Base-by-base conservation (phyloP, 495 filamentous ascomycete genomes). In the Achaetomiella virescens region DNA sequence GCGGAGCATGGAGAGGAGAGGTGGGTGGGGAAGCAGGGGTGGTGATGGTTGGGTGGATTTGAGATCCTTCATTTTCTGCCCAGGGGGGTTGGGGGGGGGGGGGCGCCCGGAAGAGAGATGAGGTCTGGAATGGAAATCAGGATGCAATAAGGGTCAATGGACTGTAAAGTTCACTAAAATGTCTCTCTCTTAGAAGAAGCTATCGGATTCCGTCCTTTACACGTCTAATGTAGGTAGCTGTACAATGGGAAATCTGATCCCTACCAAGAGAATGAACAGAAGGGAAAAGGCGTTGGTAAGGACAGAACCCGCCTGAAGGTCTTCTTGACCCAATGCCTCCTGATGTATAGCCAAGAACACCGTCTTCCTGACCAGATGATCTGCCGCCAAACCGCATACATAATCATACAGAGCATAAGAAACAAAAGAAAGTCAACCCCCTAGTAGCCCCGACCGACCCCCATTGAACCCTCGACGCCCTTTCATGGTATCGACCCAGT, bases 401-500 rank as follows among this genome's bases (percentile, higher is more conserved):
- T 48, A 40, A 48, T 47, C 52, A 37, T 54, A 54, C 52, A 54
- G 38, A 17, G 12, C 35, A 2, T 42, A 42, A 21, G 24, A 6
- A 49, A 49, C 10, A 36, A 6, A 22, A 27, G 31, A 50, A 50
- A 37, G n/a, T 25, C n/a, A 17, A 37, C 15, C 29, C n/a, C 10
- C 2, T 43, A 24, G 10, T 9, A 53, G 9, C 20, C 40, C 17
- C 7, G 2, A 24, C 35, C 27, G 9, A 45, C 20, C 52, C 35
- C 31, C 27, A 35, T 24, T 47, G 43, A 46, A 31, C 18, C 52
- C 52, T 48, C 25, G 43, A 41, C 42, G 43, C 43, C 52, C 20
- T 24, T 47, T 35, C 50, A 53, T 58, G 56, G 50, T 58, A 58
- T 58, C 56, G 53, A 58, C 33, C 48, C 48, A 58, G 24, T 41